Evolutionary conservation across 1,284 basidiomycete genomes (phyloP), one percentile per base, ranked within the genome.

Genomic region (Mycosarcoma mackinlayi): DNA sequence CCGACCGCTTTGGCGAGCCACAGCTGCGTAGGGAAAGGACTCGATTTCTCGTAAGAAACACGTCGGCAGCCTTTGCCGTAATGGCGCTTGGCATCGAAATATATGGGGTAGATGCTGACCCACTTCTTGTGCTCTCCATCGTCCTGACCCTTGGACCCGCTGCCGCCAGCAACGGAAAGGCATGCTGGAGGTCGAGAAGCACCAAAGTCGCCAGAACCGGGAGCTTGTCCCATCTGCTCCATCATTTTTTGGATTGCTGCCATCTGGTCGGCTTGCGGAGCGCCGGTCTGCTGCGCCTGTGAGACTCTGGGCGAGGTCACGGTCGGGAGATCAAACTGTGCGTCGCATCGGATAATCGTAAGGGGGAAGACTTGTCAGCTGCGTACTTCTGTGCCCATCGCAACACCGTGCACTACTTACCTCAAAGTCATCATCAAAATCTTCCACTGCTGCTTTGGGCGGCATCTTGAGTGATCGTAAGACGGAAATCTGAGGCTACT

Each of bases 1-100:
- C 86, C 87, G 27, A 90, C 90, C 2, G 92, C 93, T 63, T 93
- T 90, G 6, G 92, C 91, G 56, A 98, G 93, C 80, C 93, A 91
- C 69, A 92, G 90, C 83, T 92, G 93, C 55, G 94, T 87, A 5
- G 95, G 94, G 91, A 92, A 97, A 89, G 93, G 94, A n/a, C 95
- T 83, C 62, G 90, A 87, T 81, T 92, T 89, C 56, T 88, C 86
- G 50, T 93, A 88, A 19, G 89, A 85, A 28, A 98, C 88, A 50
- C 94, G 88, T 35, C 95, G 88, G 72, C 91, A 88, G 16, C 93
- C 92, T 9, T 88, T 89, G 8, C 89, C 88, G 81, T 91, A 91
- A 3, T 92, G 89, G 11, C 90, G 90, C 83, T 97, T 97, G 41
- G 94, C 93, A 83, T 98, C 95, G 70, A 98, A 89, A 85, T 98